Conservation (phyloP, 2,329 filamentous ascomycete species). For the Escovopsis sp. region DNA sequence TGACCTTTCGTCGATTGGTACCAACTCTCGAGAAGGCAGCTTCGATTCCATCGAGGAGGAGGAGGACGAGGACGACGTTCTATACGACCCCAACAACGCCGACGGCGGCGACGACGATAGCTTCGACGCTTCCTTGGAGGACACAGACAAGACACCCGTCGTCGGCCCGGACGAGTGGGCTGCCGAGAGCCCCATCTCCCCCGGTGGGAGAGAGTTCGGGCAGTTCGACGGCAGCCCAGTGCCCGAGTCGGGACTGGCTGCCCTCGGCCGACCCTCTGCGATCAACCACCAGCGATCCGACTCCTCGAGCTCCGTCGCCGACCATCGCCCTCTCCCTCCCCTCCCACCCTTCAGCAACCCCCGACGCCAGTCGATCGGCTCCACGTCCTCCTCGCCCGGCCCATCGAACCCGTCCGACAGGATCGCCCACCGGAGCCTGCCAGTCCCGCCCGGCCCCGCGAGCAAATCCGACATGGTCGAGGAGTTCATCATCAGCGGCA, state of each 20-base stretch:
- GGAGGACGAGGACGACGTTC: slow-evolving; percentile 49
- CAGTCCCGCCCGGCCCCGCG: slow-evolving; percentile 50
- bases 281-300: slow-evolving; percentile 46
- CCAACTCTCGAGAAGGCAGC: slow-evolving; percentile 82
- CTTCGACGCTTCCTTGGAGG: slow-evolving; percentile 89
- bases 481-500: slow-evolving; percentile 56
- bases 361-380: slow-evolving; percentile 29
- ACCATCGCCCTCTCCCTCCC: slow-evolving; percentile 74
- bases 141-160: slow-evolving; percentile 92
- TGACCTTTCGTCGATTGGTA: slow-evolving; percentile 82
- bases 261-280: slow-evolving; percentile 33
- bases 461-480: slow-evolving; percentile 56
- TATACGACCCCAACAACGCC: slow-evolving; percentile 37
- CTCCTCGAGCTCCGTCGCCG: slow-evolving; percentile 63
- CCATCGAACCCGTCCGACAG: slow-evolving; percentile 59
- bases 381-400: slow-evolving; percentile 42
- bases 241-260: slow-evolving; percentile 35
- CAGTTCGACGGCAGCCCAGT: slow-evolving; percentile 55
- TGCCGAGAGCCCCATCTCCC: slow-evolving; percentile 44
- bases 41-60: slow-evolving; percentile 74
- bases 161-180: slow-evolving; percentile 97
- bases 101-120: slow-evolving; percentile 61
- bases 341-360: slow-evolving; percentile 48
- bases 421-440: slow-evolving; percentile 53
- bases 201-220: slow-evolving; percentile 11